Conservation (phyloP, 495 filamentous ascomycete genomes). For the Bathelium albidoporum region DNA sequence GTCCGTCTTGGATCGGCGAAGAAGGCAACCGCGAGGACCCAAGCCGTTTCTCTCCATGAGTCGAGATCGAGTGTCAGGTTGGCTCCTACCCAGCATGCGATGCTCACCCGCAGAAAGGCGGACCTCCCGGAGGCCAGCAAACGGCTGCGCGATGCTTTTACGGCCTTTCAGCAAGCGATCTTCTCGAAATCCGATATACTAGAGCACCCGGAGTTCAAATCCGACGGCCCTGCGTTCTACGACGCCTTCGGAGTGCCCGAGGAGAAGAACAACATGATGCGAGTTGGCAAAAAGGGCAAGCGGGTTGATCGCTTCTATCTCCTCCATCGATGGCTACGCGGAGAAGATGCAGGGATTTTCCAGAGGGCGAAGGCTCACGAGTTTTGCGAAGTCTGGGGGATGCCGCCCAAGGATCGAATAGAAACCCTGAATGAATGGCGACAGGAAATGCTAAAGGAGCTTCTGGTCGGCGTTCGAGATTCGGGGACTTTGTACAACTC, state of each 20-base stretch:
- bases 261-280: conserved; percentile 33
- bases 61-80: conserved; percentile 32
- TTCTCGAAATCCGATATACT: conserved; percentile 32
- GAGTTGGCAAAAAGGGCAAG: conserved; percentile 39
- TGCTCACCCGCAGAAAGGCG: conserved; percentile 33
- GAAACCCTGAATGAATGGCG: conserved; percentile 39
- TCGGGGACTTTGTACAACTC: conserved; percentile 35
- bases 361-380: background rate
- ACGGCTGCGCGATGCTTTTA: conserved; percentile 23
- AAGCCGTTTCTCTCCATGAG: conserved; percentile 36
- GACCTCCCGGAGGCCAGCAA: conserved; percentile 20
- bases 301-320: conserved; percentile 43
- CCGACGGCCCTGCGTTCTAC: conserved; percentile 42
- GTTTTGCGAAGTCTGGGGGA: conserved; percentile 41
- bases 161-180: conserved; percentile 17
- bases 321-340: conserved; percentile 45
- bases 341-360: conserved; percentile 39
- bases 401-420: conserved; percentile 33
- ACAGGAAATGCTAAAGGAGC: conserved; percentile 40
- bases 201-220: conserved; percentile 54
- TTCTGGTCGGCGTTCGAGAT: conserved; percentile 31
- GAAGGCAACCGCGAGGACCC: conserved; percentile 47
- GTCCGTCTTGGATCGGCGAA: conserved; percentile 59
- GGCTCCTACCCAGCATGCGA: conserved; percentile 26
- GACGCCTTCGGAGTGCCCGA: conserved; percentile 45